Evolutionary conservation across 495 filamentous ascomycete genomes (phyloP).

Genomic region (Penicillium goetzii): DNA sequence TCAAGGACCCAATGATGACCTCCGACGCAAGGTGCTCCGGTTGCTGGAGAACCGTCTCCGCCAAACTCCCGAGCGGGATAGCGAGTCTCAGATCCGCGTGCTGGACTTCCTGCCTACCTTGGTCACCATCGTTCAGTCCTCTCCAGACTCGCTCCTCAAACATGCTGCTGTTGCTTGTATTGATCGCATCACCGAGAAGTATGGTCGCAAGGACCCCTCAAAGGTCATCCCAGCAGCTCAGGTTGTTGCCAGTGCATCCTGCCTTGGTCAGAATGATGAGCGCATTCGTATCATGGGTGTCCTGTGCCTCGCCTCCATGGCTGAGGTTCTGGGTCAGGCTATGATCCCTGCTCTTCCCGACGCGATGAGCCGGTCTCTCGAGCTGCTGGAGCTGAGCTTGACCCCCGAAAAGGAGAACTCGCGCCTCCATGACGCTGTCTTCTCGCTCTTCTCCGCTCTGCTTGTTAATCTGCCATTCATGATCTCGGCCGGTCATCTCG

Average conservation of each 20-base stretch:
- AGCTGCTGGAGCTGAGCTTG: slow-evolving; percentile 67
- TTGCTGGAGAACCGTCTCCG: slow-evolving; percentile 76
- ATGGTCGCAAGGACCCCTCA: slow-evolving; percentile 81
- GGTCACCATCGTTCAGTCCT: slow-evolving; percentile 70
- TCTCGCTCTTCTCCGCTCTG: slow-evolving; percentile 75
- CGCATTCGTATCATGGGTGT: slow-evolving; percentile 78
- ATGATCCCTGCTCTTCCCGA: slow-evolving; percentile 81
- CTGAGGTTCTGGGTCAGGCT: slow-evolving; percentile 81
- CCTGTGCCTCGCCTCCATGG: slow-evolving; percentile 84
- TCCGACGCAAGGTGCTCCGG: slow-evolving; percentile 78
- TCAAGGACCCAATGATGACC: slow-evolving; percentile 66
- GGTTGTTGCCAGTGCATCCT: slow-evolving; percentile 74
- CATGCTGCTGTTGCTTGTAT: slow-evolving; percentile 83
- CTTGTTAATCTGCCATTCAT: slow-evolving; percentile 83
- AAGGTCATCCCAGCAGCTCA: slow-evolving; percentile 66
- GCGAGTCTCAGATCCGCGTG: slow-evolving; percentile 66
- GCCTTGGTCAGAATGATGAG: slow-evolving; percentile 71
- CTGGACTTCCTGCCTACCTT: slow-evolving; percentile 79
- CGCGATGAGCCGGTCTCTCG: slow-evolving; percentile 69
- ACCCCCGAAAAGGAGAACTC: slow-evolving; percentile 53
- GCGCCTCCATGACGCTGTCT: slow-evolving; percentile 78
- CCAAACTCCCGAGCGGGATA: slow-evolving; percentile 66
- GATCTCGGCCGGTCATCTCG: slow-evolving; percentile 72
- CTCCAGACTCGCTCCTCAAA: slow-evolving; percentile 71
- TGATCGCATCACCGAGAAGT: slow-evolving; percentile 86